Evolutionary conservation across 495 filamentous ascomycete genomes (phyloP), one percentile per base, ranked within the genome.

Genomic region (Evansstolkia leycettana): DNA sequence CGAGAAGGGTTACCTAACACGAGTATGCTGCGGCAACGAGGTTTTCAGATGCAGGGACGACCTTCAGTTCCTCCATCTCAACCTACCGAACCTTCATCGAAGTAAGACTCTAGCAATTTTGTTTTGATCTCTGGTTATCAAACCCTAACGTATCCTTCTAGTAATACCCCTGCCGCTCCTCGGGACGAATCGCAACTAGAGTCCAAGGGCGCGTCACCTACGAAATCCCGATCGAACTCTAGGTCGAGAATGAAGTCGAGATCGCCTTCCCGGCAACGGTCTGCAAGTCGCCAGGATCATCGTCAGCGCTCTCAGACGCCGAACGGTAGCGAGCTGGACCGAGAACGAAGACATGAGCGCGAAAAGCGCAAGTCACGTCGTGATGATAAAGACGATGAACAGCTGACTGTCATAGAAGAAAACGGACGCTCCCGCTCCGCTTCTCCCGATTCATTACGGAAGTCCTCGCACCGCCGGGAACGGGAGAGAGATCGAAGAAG

Each of bases 1-100:
- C 66, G 92, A 42, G 76, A 89, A 48, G 87, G 88, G 12, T 69
- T 79, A 14, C 78, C 82, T 34, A 88, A 87, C 55, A 83, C 78
- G 29, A 79, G 77, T 53, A 69, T 75, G 0, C 35, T 59, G 1
- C 58, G 64, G 6, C 57, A 65, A n/a, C 52, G 64, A n/a, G 47
- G 46, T 11, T 56, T 60, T 37, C 57, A 60, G 23, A 36, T 28
- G 8, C 46, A 51, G 7, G 46, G 44, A 11, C 54, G 58, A 27
- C 43, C 42, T 28, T 52, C 60, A 2, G 36, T 39, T 10, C 33
- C 54, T 10, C 47, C 50, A 36, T 47, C 43, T n/a, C 45, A 31
- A 17, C 47, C 51, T 9, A 30, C 48, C 5, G 57, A 52, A 29
- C 31, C 39, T 8, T 45, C 50, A 11, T 51, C 47, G 23, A 58